Conservation (phyloP, 2,329 filamentous ascomycete species). For the Pyrenochaeta sp. region DNA sequence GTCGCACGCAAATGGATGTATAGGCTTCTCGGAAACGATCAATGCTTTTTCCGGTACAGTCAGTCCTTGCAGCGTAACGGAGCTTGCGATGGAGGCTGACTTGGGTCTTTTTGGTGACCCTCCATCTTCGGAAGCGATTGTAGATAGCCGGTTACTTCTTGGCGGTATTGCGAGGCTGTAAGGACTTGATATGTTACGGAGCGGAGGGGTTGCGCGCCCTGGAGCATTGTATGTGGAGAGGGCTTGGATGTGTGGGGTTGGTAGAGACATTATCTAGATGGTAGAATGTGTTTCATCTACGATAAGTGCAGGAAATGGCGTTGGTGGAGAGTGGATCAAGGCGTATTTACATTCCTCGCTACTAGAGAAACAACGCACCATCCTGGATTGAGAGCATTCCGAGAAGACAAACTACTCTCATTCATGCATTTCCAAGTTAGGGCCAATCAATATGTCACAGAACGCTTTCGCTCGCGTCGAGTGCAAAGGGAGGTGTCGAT, state of each 20-base stretch:
- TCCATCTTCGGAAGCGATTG: slow-evolving; percentile 4
- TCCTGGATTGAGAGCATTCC: background rate
- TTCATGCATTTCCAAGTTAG: background rate
- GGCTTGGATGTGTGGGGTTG: slow-evolving; percentile 5
- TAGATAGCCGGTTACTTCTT: slow-evolving; percentile 6
- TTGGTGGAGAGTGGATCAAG: background rate
- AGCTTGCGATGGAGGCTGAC: slow-evolving; percentile 1
- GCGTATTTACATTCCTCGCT: background rate
- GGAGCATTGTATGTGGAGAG: slow-evolving; percentile 1
- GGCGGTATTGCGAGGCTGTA: slow-evolving; percentile 22
- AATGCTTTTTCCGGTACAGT: slow-evolving; percentile 11
- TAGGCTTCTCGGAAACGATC: slow-evolving; percentile 10
- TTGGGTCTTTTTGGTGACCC: slow-evolving; percentile 4
- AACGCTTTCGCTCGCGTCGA: too few species aligned
- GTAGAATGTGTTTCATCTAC: background rate
- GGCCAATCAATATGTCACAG: too few species aligned
- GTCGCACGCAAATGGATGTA: background rate
- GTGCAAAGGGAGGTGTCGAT: too few species aligned
- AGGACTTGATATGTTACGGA: slow-evolving; percentile 21
- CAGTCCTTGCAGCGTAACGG: background rate
- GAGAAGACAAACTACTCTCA: background rate
- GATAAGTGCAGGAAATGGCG: background rate
- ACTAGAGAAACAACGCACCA: background rate
- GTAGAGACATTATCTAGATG: slow-evolving; percentile 3
- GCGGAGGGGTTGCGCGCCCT: background rate